Base-by-base conservation (phyloP, 1,284 basidiomycete species). In the Apiotrichum veenhuisii region DNA sequence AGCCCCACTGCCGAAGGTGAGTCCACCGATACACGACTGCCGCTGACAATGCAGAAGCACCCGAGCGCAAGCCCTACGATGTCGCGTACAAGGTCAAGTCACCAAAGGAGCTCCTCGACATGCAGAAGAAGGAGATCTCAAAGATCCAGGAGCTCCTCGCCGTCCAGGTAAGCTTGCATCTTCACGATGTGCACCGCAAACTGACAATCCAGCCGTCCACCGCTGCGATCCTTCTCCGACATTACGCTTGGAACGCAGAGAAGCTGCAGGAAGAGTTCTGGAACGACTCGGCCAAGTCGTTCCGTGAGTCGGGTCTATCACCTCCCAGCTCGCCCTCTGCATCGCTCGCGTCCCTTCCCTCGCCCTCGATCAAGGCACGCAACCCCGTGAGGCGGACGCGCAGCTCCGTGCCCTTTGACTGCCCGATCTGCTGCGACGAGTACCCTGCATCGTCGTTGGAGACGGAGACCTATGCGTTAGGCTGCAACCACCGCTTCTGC, bases 211-310 rank as follows among this genome's bases (percentile, higher is more conserved):
- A 79, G 80, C 71, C 77, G 36, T 78, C 77, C 62, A 82, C 82
- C 3, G 92, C 94, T 2, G 83, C 87, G 1, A 81, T 94, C 46
- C 81, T 98, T 8, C 80, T 98, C 47, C 85, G 93, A 33, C 81
- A 92, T 78, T 86, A 89, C 80, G 81, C 83, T 47, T 98, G 95
- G 95, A 98, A 98, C 81, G 90, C 91, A 71, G 95, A 98, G 77
- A 87, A 87, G 58, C 83, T 98, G n/a, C 90, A 91, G 62, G 91
- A 96, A 80, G 87, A 88, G 73, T 96, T 91, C 77, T 93, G 94
- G 90, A 92, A 93, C 67, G 88, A 90, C 63, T 83, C 89, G 1
- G 81, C 84, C 18, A 78, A 80, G 11, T 82, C 92, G 5, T 83
- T 87, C 41, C 80, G 83, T 25, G 83, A 84, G 10, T 89, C 91